Evolutionary conservation across 768 basidiomycete genomes (phyloP).

Genomic region (Trametes cinnabarina): DNA sequence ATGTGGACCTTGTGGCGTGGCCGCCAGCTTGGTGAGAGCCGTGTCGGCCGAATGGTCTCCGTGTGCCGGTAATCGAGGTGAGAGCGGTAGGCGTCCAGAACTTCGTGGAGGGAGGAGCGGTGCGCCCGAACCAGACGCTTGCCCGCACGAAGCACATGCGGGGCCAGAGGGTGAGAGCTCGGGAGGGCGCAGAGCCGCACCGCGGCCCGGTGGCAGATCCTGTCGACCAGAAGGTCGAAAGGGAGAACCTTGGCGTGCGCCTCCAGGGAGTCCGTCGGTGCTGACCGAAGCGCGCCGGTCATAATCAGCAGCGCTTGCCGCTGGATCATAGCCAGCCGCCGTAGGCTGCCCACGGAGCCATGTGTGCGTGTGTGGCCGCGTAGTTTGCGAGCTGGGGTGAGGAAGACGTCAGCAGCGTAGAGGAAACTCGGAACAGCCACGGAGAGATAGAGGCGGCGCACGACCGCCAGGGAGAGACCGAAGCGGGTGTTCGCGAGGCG

Average conservation of each 20-base stretch:
- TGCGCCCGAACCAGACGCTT: constrained; percentile 15
- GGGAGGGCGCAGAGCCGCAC: constrained; percentile 22
- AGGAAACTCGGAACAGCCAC: too few species aligned
- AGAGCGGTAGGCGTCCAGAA: constrained; percentile 6
- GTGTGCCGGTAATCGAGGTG: constrained; percentile 18
- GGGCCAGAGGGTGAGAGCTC: constrained; percentile 18
- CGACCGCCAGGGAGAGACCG: constrained; percentile 20
- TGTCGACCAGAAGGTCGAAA: constrained; percentile 4
- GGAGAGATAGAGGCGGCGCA: too few species aligned
- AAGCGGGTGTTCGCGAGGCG: constrained; percentile 20
- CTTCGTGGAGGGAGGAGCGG: constrained; percentile 9
- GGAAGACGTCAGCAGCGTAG: too few species aligned
- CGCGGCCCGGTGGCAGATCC: constrained; percentile 7
- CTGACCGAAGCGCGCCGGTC: constrained; percentile 26
- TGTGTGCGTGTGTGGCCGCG: neutral
- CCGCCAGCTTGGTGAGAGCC: constrained; percentile 11
- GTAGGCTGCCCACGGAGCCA: neutral
- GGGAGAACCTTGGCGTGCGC: constrained; percentile 23
- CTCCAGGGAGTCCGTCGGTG: constrained; percentile 23
- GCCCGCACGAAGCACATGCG: constrained; percentile 2
- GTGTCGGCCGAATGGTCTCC: constrained; percentile 12
- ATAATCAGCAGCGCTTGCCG: too few species aligned
- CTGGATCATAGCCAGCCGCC: too few species aligned
- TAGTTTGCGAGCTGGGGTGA: neutral
- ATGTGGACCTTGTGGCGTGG: neutral